phyloP scores from a whole-genome alignment of 345 rosid genomes.

The Citrus unshiu region DNA sequence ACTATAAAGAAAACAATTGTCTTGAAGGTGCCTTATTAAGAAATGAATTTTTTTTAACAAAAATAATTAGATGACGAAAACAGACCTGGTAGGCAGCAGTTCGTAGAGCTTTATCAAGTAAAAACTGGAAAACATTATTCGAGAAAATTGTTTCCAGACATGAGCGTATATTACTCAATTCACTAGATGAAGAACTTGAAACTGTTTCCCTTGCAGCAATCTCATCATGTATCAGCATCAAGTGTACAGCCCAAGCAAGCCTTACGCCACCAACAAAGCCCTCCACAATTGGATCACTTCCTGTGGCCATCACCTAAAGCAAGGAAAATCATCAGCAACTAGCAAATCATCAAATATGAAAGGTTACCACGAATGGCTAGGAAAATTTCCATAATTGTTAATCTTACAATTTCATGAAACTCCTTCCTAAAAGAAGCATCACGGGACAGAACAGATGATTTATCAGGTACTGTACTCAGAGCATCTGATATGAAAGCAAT shows the following conservation, averaged over 20 bases:
- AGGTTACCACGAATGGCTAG: constrained; percentile 4
- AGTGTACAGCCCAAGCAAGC: constrained; percentile 90
- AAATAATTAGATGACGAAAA: background rate
- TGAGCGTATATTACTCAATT: constrained; percentile 56
- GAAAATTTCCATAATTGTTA: constrained; percentile 14
- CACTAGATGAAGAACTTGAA: constrained; percentile 51
- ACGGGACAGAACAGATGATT: constrained; percentile 65
- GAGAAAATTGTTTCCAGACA: constrained; percentile 76
- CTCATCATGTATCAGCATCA: constrained; percentile 73
- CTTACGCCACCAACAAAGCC: constrained; percentile 75
- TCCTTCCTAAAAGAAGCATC: constrained; percentile 79
- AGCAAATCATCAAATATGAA: constrained; percentile 7
- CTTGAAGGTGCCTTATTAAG: background rate
- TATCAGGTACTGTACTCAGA: constrained; percentile 74
- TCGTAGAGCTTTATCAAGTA: constrained; percentile 73
- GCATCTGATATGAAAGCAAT: constrained; percentile 91
- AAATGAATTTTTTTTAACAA: background rate
- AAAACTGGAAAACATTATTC: constrained; percentile 75
- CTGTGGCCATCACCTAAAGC: constrained; percentile 67
- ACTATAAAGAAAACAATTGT: background rate
- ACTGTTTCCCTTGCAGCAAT: constrained; percentile 50
- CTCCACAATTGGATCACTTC: constrained; percentile 55
- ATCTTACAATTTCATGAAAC: constrained; percentile 87
- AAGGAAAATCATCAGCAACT: constrained; percentile 29
- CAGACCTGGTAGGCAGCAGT: constrained; percentile 87